phyloP scores from a whole-genome alignment of 2,329 filamentous ascomycete species.

The Sordariomycetes sp. region DNA sequence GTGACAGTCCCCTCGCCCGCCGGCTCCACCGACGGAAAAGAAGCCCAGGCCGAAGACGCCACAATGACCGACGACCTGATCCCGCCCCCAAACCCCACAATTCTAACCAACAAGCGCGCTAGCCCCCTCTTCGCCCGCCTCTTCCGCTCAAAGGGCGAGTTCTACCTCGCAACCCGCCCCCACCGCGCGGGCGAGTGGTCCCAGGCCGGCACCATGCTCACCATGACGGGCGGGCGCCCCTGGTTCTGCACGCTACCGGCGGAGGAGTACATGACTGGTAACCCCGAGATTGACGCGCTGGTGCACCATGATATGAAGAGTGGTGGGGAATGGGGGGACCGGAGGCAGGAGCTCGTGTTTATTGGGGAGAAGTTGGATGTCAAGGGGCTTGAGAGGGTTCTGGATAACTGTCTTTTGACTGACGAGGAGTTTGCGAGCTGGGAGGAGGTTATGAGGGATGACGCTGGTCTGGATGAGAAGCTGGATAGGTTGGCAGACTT shows the following conservation, averaged over 20 bases:
- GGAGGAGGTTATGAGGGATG: conserved; percentile 35
- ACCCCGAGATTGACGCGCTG: conserved; percentile 31
- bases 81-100: conserved; percentile 23
- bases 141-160: conserved; percentile 50
- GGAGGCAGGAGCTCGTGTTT: conserved; percentile 60
- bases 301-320: conserved; percentile 34
- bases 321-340: conserved; percentile 53
- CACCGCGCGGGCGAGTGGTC: conserved; percentile 45
- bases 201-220: conserved; percentile 51
- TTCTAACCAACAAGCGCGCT: conserved; percentile 41
- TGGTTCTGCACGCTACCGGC: conserved; percentile 49
- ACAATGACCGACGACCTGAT: conserved; percentile 8
- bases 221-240: conserved; percentile 36
- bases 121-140: conserved; percentile 38
- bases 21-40: conserved; percentile 2
- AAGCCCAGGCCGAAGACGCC: conserved; percentile 4
- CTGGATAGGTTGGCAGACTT: conserved; percentile 29
- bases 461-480: conserved; percentile 20
- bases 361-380: conserved; percentile 54
- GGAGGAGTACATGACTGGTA: conserved; percentile 32
- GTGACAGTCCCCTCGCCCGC: conserved; percentile 7
- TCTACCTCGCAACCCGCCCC: conserved; percentile 45
- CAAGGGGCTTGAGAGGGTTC: conserved; percentile 29
- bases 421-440: conserved; percentile 42
- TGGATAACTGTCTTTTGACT: conserved; percentile 50